phyloP scores from a whole-genome alignment of 163 green algal genomes.

The Chloroidium sp. region DNA sequence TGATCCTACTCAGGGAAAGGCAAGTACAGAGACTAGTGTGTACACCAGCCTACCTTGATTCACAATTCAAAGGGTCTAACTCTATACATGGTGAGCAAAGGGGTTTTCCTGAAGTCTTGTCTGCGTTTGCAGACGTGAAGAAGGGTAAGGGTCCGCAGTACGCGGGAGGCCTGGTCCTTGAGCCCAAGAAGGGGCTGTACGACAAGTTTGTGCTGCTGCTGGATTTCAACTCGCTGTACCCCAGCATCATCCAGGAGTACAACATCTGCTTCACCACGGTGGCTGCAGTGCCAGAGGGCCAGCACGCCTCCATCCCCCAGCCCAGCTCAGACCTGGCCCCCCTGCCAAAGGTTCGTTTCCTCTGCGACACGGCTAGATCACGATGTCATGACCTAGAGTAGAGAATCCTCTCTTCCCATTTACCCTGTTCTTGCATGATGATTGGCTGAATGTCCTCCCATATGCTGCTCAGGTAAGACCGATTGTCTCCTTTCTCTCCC shows the following conservation, averaged over 20 bases:
- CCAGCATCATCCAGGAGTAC: conserved; percentile 99
- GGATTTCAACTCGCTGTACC: conserved; percentile 99
- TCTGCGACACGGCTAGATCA: not conserved
- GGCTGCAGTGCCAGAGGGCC: conserved; percentile 30
- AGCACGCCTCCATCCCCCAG: conserved; percentile 46
- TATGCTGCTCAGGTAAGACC: no score
- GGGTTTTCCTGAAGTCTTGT: no score
- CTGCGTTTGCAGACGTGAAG: conserved; percentile 9
- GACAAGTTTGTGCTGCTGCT: conserved; percentile 94
- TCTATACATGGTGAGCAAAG: no score
- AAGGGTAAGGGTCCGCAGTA: conserved; percentile 51
- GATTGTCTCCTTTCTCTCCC: no score
- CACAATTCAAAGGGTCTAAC: no score
- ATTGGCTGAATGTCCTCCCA: no score
- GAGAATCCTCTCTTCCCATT: no score
- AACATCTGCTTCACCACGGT: conserved; percentile 99
- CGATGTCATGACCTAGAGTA: no score
- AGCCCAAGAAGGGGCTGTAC: conserved; percentile 98
- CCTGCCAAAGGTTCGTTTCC: conserved; percentile 33
- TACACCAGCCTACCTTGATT: no score
- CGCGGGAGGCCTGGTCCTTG: conserved; percentile 92
- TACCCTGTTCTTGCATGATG: no score
- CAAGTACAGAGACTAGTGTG: no score
- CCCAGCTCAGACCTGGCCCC: conserved; percentile 33
- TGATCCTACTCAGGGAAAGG: no score